Conservation (phyloP, 208 protist genomes). For the Angomonas deanei region DNA sequence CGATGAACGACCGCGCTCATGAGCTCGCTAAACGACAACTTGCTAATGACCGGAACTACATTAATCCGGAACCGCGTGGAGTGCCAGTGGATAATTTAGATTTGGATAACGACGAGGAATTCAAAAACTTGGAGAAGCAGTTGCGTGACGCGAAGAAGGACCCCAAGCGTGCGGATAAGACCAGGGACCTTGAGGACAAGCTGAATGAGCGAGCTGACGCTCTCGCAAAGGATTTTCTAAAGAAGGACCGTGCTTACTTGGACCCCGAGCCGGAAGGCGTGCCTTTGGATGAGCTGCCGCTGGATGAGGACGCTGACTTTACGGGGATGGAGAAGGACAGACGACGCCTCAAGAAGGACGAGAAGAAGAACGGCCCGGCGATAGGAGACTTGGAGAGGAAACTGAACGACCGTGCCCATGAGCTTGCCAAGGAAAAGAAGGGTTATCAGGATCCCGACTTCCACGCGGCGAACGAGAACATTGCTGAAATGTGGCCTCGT, state of each 20-base stretch:
- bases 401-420: constrained; percentile 40
- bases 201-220: constrained; percentile 53
- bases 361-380: constrained; percentile 29
- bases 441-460: constrained; percentile 77
- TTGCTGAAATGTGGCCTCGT: constrained; percentile 67
- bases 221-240: constrained; percentile 59
- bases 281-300: constrained; percentile 45
- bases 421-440: constrained; percentile 54
- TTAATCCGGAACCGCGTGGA: constrained; percentile 50
- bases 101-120: constrained; percentile 44
- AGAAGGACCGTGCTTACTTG: constrained; percentile 71
- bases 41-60: constrained; percentile 47
- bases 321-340: constrained; percentile 51
- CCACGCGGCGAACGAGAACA: constrained; percentile 57
- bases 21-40: constrained; percentile 51
- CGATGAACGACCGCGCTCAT: constrained; percentile 52
- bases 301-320: constrained; percentile 68
- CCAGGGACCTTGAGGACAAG: too few species aligned
- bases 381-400: constrained; percentile 42
- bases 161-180: constrained; percentile 31
- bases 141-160: constrained; percentile 11
- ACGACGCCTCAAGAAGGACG: constrained; percentile 35
- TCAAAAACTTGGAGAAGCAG: constrained; percentile 48
- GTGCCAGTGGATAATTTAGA: constrained; percentile 59
- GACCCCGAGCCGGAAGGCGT: constrained; percentile 64